Evolutionary conservation across 2,329 filamentous ascomycete species (phyloP).

Genomic region (Botrytis cinerea): DNA sequence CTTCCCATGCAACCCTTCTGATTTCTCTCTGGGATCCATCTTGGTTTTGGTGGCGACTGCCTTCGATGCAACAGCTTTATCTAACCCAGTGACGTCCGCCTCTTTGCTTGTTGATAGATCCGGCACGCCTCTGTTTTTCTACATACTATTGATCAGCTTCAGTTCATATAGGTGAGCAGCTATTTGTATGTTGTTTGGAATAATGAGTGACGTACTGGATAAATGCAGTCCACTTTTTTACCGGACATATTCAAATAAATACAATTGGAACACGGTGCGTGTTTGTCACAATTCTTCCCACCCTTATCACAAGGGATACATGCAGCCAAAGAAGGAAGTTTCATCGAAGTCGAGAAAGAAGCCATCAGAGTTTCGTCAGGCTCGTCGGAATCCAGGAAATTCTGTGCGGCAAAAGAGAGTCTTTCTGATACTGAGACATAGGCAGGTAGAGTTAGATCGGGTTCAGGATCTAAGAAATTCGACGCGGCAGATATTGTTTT

Average conservation of each 20-base stretch:
- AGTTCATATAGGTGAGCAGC: neutral
- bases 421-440: neutral
- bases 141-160: neutral
- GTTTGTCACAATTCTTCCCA: no score
- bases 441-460: neutral
- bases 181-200: neutral
- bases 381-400: neutral
- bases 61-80: neutral
- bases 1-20: neutral
- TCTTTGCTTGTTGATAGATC: neutral
- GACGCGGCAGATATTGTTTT: neutral
- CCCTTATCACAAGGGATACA: neutral
- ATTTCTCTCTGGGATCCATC: neutral
- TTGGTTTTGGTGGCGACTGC: neutral
- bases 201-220: neutral
- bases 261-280: neutral
- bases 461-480: neutral
- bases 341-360: neutral
- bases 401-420: neutral
- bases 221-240: neutral
- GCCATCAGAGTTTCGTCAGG: neutral
- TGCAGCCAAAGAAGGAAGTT: neutral
- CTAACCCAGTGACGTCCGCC: neutral
- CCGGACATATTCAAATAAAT: no score
- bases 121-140: neutral